These are phyloP conservation scores for Mucor indicus DNA, from an alignment of 371 early-diverging fungal genomes.

Conservation along the genomic window DNA sequence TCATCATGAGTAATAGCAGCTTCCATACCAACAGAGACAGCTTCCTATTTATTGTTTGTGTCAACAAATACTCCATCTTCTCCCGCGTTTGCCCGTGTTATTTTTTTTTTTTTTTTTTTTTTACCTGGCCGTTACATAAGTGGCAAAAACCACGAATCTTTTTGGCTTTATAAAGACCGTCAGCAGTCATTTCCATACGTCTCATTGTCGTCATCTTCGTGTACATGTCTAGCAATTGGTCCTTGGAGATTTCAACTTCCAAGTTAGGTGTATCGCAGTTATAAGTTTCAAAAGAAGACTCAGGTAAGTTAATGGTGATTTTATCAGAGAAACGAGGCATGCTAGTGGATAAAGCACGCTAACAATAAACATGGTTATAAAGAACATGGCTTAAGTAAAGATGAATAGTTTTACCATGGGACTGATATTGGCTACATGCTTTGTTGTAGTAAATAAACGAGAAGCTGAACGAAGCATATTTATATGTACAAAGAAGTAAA, in stretches of 20 bases:
- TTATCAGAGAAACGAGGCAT: conserved; percentile 29
- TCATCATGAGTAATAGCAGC: conserved; percentile 83
- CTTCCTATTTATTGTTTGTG: conserved; percentile 66
- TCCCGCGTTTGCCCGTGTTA: conserved; percentile 26
- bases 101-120: neutral
- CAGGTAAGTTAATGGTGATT: conserved; percentile 57
- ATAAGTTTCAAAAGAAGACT: conserved; percentile 62
- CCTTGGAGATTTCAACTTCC: conserved; percentile 58
- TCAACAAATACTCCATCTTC: conserved; percentile 21
- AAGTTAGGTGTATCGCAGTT: conserved; percentile 65
- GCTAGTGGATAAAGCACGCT: conserved; percentile 46
- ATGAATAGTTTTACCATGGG: conserved; percentile 14
- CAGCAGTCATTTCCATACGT: conserved; percentile 93
- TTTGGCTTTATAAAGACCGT: conserved; percentile 94
- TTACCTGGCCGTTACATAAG: conserved; percentile 96
- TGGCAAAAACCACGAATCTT: conserved; percentile 99
- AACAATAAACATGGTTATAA: conserved; percentile 1
- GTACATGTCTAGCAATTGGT: conserved; percentile 82
- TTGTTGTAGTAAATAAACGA: conserved; percentile 47
- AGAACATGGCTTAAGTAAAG: neutral
- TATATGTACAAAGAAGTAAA: no score
- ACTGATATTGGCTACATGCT: conserved; percentile 21
- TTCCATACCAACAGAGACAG: conserved; percentile 95
- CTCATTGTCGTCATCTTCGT: conserved; percentile 86
- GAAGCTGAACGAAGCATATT: conserved; percentile 50